Evolutionary conservation across 1,284 basidiomycete genomes (phyloP).

Genomic region (Megacollybia platyphylla): DNA sequence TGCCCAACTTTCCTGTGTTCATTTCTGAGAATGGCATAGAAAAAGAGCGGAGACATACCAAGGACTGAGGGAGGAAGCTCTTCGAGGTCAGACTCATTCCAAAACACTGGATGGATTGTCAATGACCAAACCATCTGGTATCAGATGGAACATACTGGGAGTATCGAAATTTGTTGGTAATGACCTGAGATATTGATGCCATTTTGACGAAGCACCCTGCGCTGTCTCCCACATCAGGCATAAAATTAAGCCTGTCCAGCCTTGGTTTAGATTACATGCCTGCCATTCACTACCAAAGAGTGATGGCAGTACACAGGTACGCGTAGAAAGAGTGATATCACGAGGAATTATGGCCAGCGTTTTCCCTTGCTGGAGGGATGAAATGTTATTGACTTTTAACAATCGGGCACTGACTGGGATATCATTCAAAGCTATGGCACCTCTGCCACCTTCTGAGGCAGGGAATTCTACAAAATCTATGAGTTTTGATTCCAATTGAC

Average conservation of each 20-base stretch:
- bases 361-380: conserved; percentile 42
- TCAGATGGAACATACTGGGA: not conserved
- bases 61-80: conserved; percentile 75
- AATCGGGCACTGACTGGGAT: too few relatives aligned
- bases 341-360: conserved; percentile 81
- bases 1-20: conserved; percentile 72
- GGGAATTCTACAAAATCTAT: conserved; percentile 26
- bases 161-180: conserved; percentile 5
- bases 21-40: conserved; percentile 5
- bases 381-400: too few relatives aligned
- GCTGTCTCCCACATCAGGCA: conserved; percentile 93
- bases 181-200: conserved; percentile 62
- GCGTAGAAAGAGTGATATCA: conserved; percentile 64
- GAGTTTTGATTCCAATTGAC: conserved; percentile 23
- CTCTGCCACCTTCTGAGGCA: conserved; percentile 47
- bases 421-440: conserved; percentile 58
- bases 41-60: conserved; percentile 37
- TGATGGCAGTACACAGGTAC: conserved; percentile 56
- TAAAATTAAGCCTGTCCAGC: conserved; percentile 84
- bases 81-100: conserved; percentile 63
- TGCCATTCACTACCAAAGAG: conserved; percentile 56
- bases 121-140: conserved; percentile 25
- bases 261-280: conserved; percentile 40
- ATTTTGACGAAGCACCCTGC: conserved; percentile 41
- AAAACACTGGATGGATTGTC: conserved; percentile 84